Conservation (phyloP, 768 basidiomycete species). For the Candolleomyces efflorescens region DNA sequence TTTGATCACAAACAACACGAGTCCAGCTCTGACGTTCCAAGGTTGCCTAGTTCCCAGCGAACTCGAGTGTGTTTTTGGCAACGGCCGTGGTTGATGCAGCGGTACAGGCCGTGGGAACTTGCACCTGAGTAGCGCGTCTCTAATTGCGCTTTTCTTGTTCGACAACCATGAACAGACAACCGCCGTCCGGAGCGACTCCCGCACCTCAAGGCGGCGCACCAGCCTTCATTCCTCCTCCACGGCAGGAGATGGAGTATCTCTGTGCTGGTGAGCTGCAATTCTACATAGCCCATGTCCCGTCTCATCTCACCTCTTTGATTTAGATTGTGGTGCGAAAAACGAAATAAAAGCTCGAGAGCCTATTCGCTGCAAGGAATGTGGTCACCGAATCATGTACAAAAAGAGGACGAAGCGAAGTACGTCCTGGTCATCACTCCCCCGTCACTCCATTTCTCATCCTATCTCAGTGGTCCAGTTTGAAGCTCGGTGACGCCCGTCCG, state of each 20-base stretch:
- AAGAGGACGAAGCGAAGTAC: conserved; percentile 90
- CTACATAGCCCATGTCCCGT: conserved; percentile 2
- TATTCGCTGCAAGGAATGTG: conserved; percentile 94
- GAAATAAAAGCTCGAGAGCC: conserved; percentile 89
- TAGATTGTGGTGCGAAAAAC: conserved; percentile 92
- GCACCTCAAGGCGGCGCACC: conserved; percentile 14
- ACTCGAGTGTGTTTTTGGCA: background rate
- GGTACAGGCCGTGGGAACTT: conserved; percentile 1
- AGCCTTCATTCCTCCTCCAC: conserved; percentile 33
- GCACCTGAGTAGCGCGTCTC: background rate
- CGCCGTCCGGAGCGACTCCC: conserved; percentile 12
- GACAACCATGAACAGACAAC: conserved; percentile 24
- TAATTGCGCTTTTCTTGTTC: conserved; percentile 11
- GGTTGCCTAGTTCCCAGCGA: background rate
- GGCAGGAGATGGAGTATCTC: conserved; percentile 76
- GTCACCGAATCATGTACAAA: conserved; percentile 99
- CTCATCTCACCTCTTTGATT: background rate
- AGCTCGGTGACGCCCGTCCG: conserved; percentile 50
- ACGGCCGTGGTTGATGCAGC: background rate
- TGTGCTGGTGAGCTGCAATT: conserved; percentile 64
- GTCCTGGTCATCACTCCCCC: conserved; percentile 25
- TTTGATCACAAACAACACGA: background rate
- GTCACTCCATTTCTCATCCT: conserved; percentile 6
- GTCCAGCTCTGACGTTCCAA: background rate
- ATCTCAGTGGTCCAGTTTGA: conserved; percentile 76